Evolutionary conservation across 768 basidiomycete species (phyloP).

Genomic region (Wakefieldia striispora): DNA sequence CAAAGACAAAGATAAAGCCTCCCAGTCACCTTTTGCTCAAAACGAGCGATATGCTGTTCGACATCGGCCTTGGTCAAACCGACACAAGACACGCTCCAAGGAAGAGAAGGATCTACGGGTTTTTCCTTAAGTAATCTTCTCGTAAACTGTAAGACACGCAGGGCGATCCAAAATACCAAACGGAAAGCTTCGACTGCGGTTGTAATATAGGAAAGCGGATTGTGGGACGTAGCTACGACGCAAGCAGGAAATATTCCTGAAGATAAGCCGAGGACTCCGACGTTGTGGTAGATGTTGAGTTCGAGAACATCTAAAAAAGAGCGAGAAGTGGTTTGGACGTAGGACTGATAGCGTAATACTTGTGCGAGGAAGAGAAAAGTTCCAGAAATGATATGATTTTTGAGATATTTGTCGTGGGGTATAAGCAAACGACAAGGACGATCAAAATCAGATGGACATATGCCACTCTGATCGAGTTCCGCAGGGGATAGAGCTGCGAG

Average conservation of each 20-base stretch:
- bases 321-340: conserved; percentile 28
- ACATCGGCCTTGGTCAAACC: conserved; percentile 27
- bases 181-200: conserved; percentile 48
- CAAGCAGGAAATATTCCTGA: conserved; percentile 56
- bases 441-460: conserved; percentile 46
- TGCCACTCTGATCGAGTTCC: conserved; percentile 35
- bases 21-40: conserved; percentile 8
- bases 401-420: conserved; percentile 33
- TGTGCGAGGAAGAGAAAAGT: conserved; percentile 51
- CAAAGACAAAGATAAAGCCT: neutral
- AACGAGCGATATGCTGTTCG: conserved; percentile 26
- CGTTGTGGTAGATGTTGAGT: conserved; percentile 31
- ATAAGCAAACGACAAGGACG: conserved; percentile 39
- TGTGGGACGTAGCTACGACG: conserved; percentile 45
- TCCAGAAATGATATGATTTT: conserved; percentile 51
- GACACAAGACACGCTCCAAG: conserved; percentile 48
- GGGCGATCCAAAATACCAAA: conserved; percentile 51
- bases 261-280: conserved; percentile 52
- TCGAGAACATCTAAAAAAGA: conserved; percentile 31
- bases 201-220: conserved; percentile 40
- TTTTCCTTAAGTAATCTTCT: conserved; percentile 16
- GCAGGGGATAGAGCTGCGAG: conserved; percentile 42
- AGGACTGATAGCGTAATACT: conserved; percentile 49
- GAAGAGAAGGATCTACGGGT: conserved; percentile 24
- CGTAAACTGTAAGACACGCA: conserved; percentile 39